phyloP scores from a whole-genome alignment of 1,139 yeast genomes.

The Hyphopichia khmerensis region DNA sequence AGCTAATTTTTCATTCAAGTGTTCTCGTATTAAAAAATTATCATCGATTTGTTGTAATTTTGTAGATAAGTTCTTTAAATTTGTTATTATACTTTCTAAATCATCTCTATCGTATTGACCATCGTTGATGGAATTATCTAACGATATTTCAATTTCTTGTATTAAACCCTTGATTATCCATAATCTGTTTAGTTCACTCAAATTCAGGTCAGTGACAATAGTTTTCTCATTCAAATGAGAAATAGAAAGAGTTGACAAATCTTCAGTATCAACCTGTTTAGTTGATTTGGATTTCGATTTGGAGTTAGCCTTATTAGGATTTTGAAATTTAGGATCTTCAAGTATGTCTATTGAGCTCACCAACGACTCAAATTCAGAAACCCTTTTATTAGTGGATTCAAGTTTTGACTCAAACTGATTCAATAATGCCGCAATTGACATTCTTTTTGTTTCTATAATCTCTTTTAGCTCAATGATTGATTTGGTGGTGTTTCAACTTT shows the following conservation, averaged over 20 bases:
- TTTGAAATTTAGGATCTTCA: conserved; percentile 14
- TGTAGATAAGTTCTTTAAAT: conserved; percentile 16
- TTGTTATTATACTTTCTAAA: conserved; percentile 14
- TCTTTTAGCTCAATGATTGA: no score
- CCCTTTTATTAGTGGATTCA: not conserved
- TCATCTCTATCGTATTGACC: conserved; percentile 13
- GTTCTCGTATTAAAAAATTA: conserved; percentile 11
- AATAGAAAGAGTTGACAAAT: conserved; percentile 9
- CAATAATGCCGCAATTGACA: conserved; percentile 4
- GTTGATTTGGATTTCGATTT: not conserved
- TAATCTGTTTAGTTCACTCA: conserved; percentile 20
- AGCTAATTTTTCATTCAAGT: conserved; percentile 5
- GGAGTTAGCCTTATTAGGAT: not conserved
- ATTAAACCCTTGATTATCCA: conserved; percentile 21
- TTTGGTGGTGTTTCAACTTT: no score
- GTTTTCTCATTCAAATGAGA: conserved; percentile 20
- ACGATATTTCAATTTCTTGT: conserved; percentile 17
- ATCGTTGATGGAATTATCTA: conserved; percentile 10
- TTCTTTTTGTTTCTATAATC: not conserved
- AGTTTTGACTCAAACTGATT: conserved; percentile 6
- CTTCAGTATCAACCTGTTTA: not conserved
- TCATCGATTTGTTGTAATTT: conserved; percentile 6
- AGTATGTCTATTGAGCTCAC: conserved; percentile 15
- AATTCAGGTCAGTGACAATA: conserved; percentile 12
- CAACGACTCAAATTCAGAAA: conserved; percentile 1